Evolutionary conservation across 352 stramenopile genomes (phyloP).

Genomic region (Phytophthora kernoviae): DNA sequence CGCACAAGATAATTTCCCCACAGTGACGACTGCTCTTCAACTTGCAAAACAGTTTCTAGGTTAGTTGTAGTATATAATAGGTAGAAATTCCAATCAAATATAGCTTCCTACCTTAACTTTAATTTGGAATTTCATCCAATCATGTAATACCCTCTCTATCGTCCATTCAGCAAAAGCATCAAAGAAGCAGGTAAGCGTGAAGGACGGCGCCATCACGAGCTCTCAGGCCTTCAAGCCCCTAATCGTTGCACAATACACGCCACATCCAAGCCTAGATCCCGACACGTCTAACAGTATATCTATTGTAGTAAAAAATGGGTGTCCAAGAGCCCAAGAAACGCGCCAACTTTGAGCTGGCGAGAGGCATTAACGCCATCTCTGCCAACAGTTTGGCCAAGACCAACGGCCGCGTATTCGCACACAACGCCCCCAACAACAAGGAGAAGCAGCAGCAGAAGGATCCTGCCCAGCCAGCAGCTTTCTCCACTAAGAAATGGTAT

Average conservation of each 20-base stretch:
- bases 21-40: too few species aligned
- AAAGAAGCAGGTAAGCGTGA: constrained; percentile 9
- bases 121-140: too few species aligned
- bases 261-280: not conserved
- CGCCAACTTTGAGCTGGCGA: constrained; percentile 65
- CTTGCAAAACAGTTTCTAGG: too few species aligned
- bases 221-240: not conserved
- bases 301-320: constrained; percentile 13
- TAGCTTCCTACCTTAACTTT: too few species aligned
- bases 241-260: not conserved
- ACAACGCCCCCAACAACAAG: constrained; percentile 29
- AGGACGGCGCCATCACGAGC: not conserved
- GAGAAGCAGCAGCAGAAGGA: constrained; percentile 17
- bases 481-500: constrained; percentile 55
- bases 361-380: constrained; percentile 81
- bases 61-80: too few species aligned
- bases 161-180: constrained; percentile 12
- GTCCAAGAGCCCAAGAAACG: constrained; percentile 43
- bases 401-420: constrained; percentile 60
- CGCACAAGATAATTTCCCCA: too few species aligned
- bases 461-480: constrained; percentile 20
- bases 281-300: constrained; percentile 6
- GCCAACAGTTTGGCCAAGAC: constrained; percentile 66
- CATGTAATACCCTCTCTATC: not conserved
- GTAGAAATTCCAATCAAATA: too few species aligned